These are phyloP conservation scores for Boletus rubescentipes DNA, from an alignment of 768 basidiomycete genomes.

Conservation along the genomic window DNA sequence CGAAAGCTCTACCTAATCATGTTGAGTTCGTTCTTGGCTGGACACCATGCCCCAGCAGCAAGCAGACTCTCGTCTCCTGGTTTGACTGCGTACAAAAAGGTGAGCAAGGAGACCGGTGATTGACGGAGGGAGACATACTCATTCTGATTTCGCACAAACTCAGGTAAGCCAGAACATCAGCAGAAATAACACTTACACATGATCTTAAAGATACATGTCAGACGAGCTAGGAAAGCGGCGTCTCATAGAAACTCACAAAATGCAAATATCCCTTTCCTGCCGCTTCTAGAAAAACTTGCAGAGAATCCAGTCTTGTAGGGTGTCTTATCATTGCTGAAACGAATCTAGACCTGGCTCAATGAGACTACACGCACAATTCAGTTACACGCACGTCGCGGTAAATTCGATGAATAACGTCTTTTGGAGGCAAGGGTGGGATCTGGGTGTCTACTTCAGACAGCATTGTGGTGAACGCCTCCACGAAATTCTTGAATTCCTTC, in stretches of 20 bases:
- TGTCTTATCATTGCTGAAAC: slow-evolving; percentile 94
- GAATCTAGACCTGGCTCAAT: slow-evolving; percentile 46
- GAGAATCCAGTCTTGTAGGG: slow-evolving; percentile 87
- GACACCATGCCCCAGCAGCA: slow-evolving; percentile 81
- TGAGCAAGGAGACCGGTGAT: background rate
- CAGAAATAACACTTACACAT: slow-evolving; percentile 10
- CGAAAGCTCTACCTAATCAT: slow-evolving; percentile 58
- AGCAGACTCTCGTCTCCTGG: slow-evolving; percentile 68
- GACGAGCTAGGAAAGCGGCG: background rate
- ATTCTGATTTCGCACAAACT: slow-evolving; percentile 10
- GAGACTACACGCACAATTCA: background rate
- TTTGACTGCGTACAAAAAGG: slow-evolving; percentile 45
- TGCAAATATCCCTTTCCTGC: slow-evolving; percentile 88
- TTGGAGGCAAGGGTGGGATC: slow-evolving; percentile 85
- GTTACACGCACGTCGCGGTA: slow-evolving; percentile 71
- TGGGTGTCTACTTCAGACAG: slow-evolving; percentile 76
- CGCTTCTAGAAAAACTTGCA: slow-evolving; percentile 84
- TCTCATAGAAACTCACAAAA: slow-evolving; percentile 53
- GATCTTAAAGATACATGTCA: slow-evolving; percentile 24
- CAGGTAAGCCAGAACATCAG: background rate
- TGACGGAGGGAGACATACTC: background rate
- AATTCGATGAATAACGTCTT: slow-evolving; percentile 89
- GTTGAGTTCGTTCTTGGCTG: slow-evolving; percentile 74
- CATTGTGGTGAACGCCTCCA: slow-evolving; percentile 65
- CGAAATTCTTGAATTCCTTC: slow-evolving; percentile 85